phyloP scores from a whole-genome alignment of 202 grass and related monocot genomes.

The Alloteropsis angusta region DNA sequence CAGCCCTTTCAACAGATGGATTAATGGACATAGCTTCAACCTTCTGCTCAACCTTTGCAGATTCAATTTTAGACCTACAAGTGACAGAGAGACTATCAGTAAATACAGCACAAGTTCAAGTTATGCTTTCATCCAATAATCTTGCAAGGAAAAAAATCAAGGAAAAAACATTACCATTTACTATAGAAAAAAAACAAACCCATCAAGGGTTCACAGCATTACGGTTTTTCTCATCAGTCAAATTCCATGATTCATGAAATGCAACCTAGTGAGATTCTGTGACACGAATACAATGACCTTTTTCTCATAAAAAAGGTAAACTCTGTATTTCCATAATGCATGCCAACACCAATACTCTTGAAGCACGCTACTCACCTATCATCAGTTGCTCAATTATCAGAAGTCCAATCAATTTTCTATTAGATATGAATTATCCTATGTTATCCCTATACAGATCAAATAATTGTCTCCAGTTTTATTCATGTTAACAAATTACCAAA shows the following conservation, averaged over 20 bases:
- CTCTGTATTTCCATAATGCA: not conserved
- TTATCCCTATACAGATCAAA: not conserved
- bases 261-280: not conserved
- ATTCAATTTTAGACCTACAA: constrained; percentile 58
- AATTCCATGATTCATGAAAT: not conserved
- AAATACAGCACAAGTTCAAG: not conserved
- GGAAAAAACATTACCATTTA: not conserved
- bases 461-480: not conserved
- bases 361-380: not conserved
- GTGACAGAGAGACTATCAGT: constrained; percentile 10
- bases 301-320: not conserved
- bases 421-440: not conserved
- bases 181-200: not conserved
- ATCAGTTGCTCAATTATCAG: not conserved
- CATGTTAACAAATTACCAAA: not conserved
- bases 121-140: not conserved
- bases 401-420: not conserved
- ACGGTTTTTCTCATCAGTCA: not conserved
- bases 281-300: not conserved
- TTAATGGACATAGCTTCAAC: constrained; percentile 39
- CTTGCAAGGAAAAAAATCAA: not conserved
- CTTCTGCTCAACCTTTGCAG: constrained; percentile 54
- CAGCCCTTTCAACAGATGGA: constrained; percentile 36
- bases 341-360: not conserved
- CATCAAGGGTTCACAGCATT: not conserved